These are phyloP conservation scores for Prototheca wickerhamii DNA, from an alignment of 163 green algal genomes.

Conservation along the genomic window DNA sequence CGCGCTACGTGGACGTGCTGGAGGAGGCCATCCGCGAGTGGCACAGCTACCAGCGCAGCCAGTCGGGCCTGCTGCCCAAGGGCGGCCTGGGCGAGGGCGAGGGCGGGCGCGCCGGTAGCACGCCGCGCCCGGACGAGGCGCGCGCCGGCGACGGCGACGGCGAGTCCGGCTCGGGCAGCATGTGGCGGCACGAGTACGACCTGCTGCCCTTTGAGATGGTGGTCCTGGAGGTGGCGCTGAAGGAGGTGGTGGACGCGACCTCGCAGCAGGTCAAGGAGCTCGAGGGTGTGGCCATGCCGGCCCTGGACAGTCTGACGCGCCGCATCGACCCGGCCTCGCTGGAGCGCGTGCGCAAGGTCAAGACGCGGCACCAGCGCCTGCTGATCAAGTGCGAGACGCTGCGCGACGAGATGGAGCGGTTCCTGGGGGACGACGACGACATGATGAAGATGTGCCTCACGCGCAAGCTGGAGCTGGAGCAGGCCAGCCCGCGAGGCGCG, in stretches of 20 bases:
- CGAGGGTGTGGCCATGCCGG: slow-evolving; percentile 50
- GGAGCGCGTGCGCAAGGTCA: slow-evolving; percentile 71
- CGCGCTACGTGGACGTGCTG: slow-evolving; percentile 28
- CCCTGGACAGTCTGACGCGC: slow-evolving; percentile 61
- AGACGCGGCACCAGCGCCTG: slow-evolving; percentile 72
- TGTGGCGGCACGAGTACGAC: slow-evolving; percentile 36
- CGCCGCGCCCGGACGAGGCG: slow-evolving; percentile 8
- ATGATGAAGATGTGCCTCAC: slow-evolving; percentile 84
- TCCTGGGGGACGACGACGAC: slow-evolving; percentile 80
- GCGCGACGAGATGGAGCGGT: slow-evolving; percentile 60
- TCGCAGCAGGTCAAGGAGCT: slow-evolving; percentile 44
- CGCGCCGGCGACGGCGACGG: background rate
- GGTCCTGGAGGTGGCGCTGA: slow-evolving; percentile 64
- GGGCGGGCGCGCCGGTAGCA: background rate
- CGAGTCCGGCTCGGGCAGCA: too few species aligned
- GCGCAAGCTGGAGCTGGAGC: slow-evolving; percentile 39
- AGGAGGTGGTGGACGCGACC: slow-evolving; percentile 39
- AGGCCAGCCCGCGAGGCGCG: background rate
- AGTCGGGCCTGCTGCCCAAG: background rate
- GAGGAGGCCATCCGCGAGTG: slow-evolving; percentile 23
- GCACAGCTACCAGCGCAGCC: slow-evolving; percentile 5
- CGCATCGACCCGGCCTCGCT: slow-evolving; percentile 52
- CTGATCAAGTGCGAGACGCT: slow-evolving; percentile 44
- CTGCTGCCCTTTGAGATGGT: slow-evolving; percentile 73
- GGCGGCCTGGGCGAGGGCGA: slow-evolving; percentile 14